A percentile compares a stretch with the other conserved stretches of the same genome.
Evolutionary conservation across 2,329 filamentous ascomycete genomes (phyloP).

Genomic region (Bertia moriformis): DNA sequence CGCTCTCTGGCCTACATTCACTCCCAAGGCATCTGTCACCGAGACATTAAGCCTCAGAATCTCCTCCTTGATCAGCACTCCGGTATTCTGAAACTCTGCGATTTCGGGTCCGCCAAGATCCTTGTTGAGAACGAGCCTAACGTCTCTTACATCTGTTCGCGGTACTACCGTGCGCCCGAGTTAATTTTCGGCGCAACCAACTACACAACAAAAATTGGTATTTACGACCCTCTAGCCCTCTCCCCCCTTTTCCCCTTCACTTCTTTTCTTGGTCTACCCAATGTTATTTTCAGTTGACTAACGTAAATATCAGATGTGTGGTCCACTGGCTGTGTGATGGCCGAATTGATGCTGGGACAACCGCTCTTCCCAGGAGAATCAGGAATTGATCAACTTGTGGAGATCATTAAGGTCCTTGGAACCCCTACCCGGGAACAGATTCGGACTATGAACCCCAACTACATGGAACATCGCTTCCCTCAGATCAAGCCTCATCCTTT

Average conservation of each 20-base stretch:
- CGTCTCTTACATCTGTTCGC: conserved; percentile 97
- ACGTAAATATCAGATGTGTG: conserved; percentile 75
- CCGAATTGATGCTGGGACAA: conserved; percentile 95
- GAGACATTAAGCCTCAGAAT: conserved; percentile 98
- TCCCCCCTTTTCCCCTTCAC: conserved; percentile 2
- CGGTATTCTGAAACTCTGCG: conserved; percentile 89
- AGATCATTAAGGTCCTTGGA: conserved; percentile 97
- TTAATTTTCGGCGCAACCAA: conserved; percentile 98
- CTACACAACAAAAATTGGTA: conserved; percentile 99
- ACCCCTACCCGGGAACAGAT: conserved; percentile 96
- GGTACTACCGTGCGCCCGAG: conserved; percentile 95
- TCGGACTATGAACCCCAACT: conserved; percentile 99
- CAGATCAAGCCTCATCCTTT: conserved; percentile 99
- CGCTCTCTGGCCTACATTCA: conserved; percentile 96
- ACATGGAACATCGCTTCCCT: conserved; percentile 99
- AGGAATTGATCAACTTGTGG: conserved; percentile 93
- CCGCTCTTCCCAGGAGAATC: conserved; percentile 96
- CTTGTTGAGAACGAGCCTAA: conserved; percentile 97
- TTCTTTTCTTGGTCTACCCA: neutral
- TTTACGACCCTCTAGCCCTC: conserved; percentile 22
- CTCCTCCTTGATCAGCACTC: conserved; percentile 81
- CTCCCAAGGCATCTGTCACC: conserved; percentile 95
- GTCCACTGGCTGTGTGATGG: conserved; percentile 99
- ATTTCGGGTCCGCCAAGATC: conserved; percentile 98
- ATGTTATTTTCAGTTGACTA: neutral